A percentile compares a stretch with the other conserved stretches of the same genome.
Conservation (phyloP, 306 rosid genomes). For the Phaseolus lunatus region DNA sequence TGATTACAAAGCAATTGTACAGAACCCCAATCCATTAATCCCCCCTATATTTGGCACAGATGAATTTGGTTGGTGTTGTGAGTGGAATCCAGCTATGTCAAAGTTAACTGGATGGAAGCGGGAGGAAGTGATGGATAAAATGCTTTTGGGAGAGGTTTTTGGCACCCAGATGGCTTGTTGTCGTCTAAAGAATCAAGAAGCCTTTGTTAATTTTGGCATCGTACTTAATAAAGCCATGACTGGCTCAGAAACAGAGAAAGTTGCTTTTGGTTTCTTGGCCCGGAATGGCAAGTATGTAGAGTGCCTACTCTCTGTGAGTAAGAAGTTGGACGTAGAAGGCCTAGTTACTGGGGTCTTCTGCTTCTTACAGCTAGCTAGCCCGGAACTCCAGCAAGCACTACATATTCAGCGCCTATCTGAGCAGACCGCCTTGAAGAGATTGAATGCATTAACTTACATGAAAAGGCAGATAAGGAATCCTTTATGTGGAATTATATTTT, state of each 20-base stretch:
- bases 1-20: conserved; percentile 96
- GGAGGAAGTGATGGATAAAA: conserved; percentile 84
- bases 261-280: conserved; percentile 72
- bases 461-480: conserved; percentile 84
- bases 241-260: conserved; percentile 74
- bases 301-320: conserved; percentile 84
- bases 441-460: conserved; percentile 69
- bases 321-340: conserved; percentile 80
- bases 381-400: conserved; percentile 85
- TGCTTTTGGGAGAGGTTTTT: conserved; percentile 95
- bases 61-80: conserved; percentile 98
- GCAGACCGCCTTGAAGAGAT: conserved; percentile 86
- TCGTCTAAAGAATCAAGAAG: conserved; percentile 91
- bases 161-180: conserved; percentile 73
- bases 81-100: conserved; percentile 94
- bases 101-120: conserved; percentile 92
- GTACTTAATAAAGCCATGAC: conserved; percentile 82
- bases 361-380: conserved; percentile 95
- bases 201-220: conserved; percentile 81
- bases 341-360: conserved; percentile 85
- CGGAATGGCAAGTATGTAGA: conserved; percentile 75
- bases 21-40: conserved; percentile 84
- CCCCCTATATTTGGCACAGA: conserved; percentile 96
- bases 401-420: conserved; percentile 85
- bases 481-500: conserved; percentile 69